Percentiles rank a stretch among this genome's conserved stretches.
Evolutionary conservation across 768 basidiomycete species (phyloP).

Genomic region (Lactarius sanguifluus): DNA sequence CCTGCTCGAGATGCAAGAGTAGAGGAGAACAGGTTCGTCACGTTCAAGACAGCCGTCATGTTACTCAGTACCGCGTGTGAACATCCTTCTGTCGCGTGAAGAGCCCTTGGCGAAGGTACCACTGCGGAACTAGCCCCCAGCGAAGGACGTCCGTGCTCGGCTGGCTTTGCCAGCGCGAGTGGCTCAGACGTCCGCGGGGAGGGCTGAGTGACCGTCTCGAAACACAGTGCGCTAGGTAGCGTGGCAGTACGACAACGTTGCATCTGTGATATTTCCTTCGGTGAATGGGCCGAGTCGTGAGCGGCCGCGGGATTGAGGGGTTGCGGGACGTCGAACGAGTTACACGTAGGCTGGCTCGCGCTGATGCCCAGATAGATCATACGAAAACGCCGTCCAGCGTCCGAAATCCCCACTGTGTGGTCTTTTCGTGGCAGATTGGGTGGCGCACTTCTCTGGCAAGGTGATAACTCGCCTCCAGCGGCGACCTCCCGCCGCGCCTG

Average conservation of each 20-base stretch:
- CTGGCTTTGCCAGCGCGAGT: conserved; percentile 8
- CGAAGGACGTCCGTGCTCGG: conserved; percentile 25
- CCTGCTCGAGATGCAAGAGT: conserved; percentile 80
- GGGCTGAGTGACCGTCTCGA: conserved; percentile 55
- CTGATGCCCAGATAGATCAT: conserved; percentile 60
- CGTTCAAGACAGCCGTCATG: conserved; percentile 35
- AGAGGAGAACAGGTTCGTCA: conserved; percentile 86
- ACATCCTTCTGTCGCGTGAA: conserved; percentile 60
- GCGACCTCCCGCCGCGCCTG: conserved; percentile 31
- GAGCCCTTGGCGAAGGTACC: conserved; percentile 29
- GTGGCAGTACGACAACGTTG: conserved; percentile 31
- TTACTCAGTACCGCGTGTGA: no score
- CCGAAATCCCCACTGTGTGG: conserved; percentile 48
- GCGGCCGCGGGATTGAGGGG: conserved; percentile 40
- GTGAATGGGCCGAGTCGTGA: conserved; percentile 59
- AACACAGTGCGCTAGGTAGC: conserved; percentile 45
- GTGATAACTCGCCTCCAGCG: conserved; percentile 33
- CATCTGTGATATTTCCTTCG: conserved; percentile 23
- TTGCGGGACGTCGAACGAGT: conserved; percentile 47
- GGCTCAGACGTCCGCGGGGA: conserved; percentile 30
- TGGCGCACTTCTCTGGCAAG: conserved; percentile 40
- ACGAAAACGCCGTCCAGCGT: conserved; percentile 69
- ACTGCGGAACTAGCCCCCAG: conserved; percentile 18
- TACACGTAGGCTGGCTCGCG: conserved; percentile 50
- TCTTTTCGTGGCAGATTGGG: conserved; percentile 60